Base-by-base conservation (phyloP, 1,139 yeast species). In the Diutina neorugosa region DNA sequence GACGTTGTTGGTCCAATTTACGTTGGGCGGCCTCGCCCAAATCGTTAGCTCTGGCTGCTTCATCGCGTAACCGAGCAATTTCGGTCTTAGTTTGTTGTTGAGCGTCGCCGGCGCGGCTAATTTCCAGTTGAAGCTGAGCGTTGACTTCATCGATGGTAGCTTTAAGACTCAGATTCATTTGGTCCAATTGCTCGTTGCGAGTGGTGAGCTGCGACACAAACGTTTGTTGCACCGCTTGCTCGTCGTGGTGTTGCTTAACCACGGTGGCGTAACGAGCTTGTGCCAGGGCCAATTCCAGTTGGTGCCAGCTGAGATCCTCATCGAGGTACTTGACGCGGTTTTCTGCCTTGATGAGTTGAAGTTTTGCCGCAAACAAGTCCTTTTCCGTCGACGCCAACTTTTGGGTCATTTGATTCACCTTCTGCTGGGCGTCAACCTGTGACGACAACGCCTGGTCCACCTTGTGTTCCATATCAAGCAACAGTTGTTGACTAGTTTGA, bases 41-140 rank as follows among this genome's bases (percentile, higher is more conserved):
- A 52, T 87, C 81, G 55, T 83, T 83, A 63, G 85, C 89, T 43
- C 80, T 68, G 2, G 80, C 67, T 62, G 86, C 70, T 61, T 88
- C 96, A 53, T 77, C 77, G 48, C 81, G 66, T 60, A 80, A 82
- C 48, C 78, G 81, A 34, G 80, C 78, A 57, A 78, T 81, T 52
- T 65, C 69, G 18, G 63, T 57, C 52, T 70, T 71, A 42, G 57
- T 58, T 44, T 65, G 63, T 5, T 64, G 61, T 52, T 65, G 67
- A 19, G 65, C 56, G n/a, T 62, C 61, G 1, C 68, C 59, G 23
- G 74, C 72, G 8, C 70, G 60, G 1, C 77, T 67, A 7, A 74
- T 62, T 51, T 76, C 71, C 55, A 75, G 80, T 52, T 77, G 81
- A 18, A 82, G 62, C 21, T 73, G 71, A 54, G 60, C 58, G 3